Base-by-base conservation (phyloP, 768 basidiomycete species). In the Chalciporus piperatus region DNA sequence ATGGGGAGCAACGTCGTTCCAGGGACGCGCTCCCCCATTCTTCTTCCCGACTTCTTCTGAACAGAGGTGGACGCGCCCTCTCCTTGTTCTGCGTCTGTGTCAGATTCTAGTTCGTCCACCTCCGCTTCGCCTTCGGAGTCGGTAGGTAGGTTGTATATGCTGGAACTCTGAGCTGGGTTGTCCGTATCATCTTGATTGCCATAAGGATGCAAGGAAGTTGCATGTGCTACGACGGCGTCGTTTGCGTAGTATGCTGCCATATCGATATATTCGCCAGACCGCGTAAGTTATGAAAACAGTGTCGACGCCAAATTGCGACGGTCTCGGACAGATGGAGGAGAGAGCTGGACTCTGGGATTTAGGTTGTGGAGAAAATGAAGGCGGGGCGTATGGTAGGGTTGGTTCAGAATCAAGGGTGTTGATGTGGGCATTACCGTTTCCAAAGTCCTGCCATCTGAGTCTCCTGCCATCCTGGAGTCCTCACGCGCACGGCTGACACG, bases 1-100 rank as follows among this genome's bases (percentile, higher is more conserved):
- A 80, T 72, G 14, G 90, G 89, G 30, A 92, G 71, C 3, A 87
- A 69, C 5, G 82, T 83, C 41, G 85, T 81, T 22, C 89, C 90
- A 1, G 81, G 81, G 20, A 74, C 69, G 56, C 85, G 82, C 51
- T 73, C 72, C 44, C 67, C 67, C 40, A 56, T 43, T 47, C 58
- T 59, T 59, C 64, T 66, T 33, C 63, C 69, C 11, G 52, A 53
- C 27, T 60, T 63, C 56, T 67, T 69, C 47, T 67, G 57, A 41
- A 56, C 19, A 19, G 57, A 39, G 19, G 48, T 32, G 25, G 67
- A 69, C 53, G 57, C 54, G 55, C 59, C 48, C 20, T 63, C 20
- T n/a, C 47, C 63, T 47, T 55, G 63, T 13, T 70, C 67, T 8
- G 68, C 67, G 9, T 52, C 69, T 10, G 67, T 61, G 58, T 69